Conservation (phyloP, 805 yeast species). For the Spathaspora girioi region DNA sequence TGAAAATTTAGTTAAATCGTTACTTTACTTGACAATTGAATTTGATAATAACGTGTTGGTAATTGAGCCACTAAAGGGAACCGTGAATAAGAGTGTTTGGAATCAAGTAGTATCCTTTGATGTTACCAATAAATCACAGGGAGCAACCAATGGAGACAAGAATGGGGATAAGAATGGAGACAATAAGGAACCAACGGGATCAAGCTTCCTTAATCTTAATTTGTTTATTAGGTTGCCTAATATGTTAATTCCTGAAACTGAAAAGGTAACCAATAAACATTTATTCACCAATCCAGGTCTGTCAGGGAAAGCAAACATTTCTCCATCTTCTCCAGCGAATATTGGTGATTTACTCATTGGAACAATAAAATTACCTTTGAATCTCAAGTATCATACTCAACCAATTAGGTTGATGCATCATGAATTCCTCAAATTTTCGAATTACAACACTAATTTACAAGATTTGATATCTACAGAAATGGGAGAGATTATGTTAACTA, state of each 20-base stretch:
- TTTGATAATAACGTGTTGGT: constrained; percentile 92
- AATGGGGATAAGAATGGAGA: neutral
- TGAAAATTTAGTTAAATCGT: constrained; percentile 52
- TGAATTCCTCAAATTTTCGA: constrained; percentile 33
- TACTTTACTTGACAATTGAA: constrained; percentile 84
- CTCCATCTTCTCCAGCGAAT: constrained; percentile 24
- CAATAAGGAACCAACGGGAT: constrained; percentile 21
- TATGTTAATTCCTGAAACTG: constrained; percentile 46
- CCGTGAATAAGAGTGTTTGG: constrained; percentile 75
- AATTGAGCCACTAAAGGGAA: constrained; percentile 82
- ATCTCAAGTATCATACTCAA: constrained; percentile 47
- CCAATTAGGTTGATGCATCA: constrained; percentile 64
- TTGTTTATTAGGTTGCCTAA: constrained; percentile 77
- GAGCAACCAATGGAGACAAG: constrained; percentile 23
- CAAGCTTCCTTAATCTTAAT: constrained; percentile 64
- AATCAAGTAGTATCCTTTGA: constrained; percentile 90
- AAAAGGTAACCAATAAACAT: constrained; percentile 23
- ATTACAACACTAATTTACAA: constrained; percentile 25
- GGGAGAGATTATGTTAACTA: constrained; percentile 58
- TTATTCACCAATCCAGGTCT: constrained; percentile 25
- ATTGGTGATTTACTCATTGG: constrained; percentile 75
- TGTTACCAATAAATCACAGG: constrained; percentile 43
- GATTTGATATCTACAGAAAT: constrained; percentile 29
- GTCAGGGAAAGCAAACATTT: constrained; percentile 21
- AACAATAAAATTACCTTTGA: constrained; percentile 59